These are phyloP conservation scores for Neofusicoccum sp. DNA, from an alignment of 2,329 filamentous ascomycete species.

Conservation along the genomic window DNA sequence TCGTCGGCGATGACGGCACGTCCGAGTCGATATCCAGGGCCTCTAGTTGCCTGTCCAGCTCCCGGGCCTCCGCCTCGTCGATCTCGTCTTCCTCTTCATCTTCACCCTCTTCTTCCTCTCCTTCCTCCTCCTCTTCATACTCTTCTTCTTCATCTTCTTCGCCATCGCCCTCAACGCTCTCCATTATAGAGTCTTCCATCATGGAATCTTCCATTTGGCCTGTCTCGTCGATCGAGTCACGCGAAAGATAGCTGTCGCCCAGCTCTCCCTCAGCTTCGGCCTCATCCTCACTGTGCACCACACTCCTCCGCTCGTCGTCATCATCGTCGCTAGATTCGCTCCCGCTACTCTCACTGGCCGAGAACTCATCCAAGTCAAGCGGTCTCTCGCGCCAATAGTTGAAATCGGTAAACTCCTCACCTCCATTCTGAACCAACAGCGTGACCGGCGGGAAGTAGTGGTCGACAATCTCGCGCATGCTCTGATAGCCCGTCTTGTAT, in stretches of 20 bases:
- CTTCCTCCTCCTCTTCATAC: constrained; percentile 27
- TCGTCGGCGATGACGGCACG: not conserved
- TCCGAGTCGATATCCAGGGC: constrained; percentile 16
- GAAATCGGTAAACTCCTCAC: constrained; percentile 95
- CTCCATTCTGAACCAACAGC: constrained; percentile 80
- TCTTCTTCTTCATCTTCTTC: constrained; percentile 23
- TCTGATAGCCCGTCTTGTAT: constrained; percentile 94
- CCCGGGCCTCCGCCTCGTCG: constrained; percentile 10
- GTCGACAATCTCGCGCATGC: constrained; percentile 95
- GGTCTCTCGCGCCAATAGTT: constrained; percentile 90
- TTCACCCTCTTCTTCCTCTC: constrained; percentile 22
- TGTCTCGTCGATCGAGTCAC: constrained; percentile 49
- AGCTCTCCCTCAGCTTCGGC: constrained; percentile 49
- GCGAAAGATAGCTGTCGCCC: constrained; percentile 58
- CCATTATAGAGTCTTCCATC: constrained; percentile 34
- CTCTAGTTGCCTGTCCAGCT: constrained; percentile 17
- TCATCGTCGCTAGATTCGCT: constrained; percentile 49
- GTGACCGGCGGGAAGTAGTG: constrained; percentile 96
- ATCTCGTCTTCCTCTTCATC: constrained; percentile 16
- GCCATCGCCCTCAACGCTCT: constrained; percentile 44
- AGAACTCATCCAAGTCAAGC: constrained; percentile 83
- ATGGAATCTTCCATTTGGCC: constrained; percentile 46
- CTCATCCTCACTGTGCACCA: constrained; percentile 54
- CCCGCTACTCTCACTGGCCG: constrained; percentile 64
- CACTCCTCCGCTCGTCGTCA: constrained; percentile 42